phyloP scores from a whole-genome alignment of 1,284 basidiomycete genomes.

The Tausonia pullulans region DNA sequence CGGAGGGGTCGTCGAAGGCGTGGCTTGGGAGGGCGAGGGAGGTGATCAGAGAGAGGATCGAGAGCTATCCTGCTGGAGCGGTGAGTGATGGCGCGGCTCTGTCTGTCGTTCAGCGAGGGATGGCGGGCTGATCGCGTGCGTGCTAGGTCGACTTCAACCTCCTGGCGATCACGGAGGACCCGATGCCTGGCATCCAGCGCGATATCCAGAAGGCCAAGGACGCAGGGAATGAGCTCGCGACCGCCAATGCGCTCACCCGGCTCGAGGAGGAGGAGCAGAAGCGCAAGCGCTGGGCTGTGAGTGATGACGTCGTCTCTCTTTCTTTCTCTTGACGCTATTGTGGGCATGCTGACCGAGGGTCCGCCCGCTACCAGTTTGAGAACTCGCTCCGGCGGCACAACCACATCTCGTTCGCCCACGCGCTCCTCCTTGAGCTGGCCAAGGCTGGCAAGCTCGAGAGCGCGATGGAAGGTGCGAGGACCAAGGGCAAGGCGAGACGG shows the following conservation, averaged over 20 bases:
- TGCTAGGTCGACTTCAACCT: slow-evolving; percentile 12
- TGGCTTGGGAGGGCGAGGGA: slow-evolving; percentile 72
- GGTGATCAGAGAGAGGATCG: slow-evolving; percentile 71
- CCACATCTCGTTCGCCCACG: slow-evolving; percentile 14
- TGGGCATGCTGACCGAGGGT: neutral
- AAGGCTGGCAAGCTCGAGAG: neutral
- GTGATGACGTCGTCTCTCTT: neutral
- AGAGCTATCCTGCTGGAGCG: slow-evolving; percentile 69
- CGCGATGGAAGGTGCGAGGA: neutral
- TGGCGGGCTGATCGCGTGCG: neutral
- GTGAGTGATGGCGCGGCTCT: slow-evolving; percentile 40
- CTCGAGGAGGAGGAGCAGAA: slow-evolving; percentile 10
- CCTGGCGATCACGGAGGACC: slow-evolving; percentile 11
- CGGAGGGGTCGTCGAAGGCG: slow-evolving; percentile 46
- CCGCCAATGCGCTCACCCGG: neutral
- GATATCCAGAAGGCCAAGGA: neutral
- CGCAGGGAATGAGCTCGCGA: neutral
- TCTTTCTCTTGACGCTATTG: neutral
- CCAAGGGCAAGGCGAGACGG: slow-evolving; percentile 5
- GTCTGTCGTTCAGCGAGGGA: too few relatives aligned
- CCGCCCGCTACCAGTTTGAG: neutral
- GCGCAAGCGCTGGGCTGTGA: slow-evolving; percentile 12
- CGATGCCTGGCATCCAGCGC: slow-evolving; percentile 1
- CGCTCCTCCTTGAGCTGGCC: slow-evolving; percentile 13
- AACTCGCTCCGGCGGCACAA: slow-evolving; percentile 16